phyloP scores from a whole-genome alignment of 108 stramenopile species.

The Pseudonitzschia delicatissima region DNA sequence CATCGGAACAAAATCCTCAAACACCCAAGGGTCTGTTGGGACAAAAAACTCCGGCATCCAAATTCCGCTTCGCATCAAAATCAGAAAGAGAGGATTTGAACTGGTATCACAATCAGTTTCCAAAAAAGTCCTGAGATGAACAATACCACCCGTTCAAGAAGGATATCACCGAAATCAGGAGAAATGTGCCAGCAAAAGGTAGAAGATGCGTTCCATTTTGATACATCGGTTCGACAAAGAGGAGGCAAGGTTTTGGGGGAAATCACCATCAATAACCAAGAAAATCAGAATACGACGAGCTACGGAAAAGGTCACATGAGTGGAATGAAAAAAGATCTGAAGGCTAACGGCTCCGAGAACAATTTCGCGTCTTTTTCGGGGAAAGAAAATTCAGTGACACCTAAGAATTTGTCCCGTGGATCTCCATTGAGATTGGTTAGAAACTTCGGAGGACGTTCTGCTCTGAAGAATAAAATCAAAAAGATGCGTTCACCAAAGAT shows the following conservation, averaged over 20 bases:
- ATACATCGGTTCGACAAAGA: neutral
- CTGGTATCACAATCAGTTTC: slow-evolving; percentile 18
- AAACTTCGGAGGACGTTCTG: slow-evolving; percentile 37
- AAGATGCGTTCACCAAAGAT: slow-evolving; percentile 48
- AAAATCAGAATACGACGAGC: neutral
- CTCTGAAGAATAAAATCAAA: slow-evolving; percentile 30
- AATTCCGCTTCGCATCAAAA: neutral
- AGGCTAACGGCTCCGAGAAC: neutral
- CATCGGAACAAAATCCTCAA: neutral
- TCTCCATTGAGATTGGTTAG: slow-evolving; percentile 25
- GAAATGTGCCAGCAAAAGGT: slow-evolving; percentile 2
- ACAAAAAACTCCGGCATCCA: neutral
- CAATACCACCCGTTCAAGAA: neutral
- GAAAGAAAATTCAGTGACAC: neutral
- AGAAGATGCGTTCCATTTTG: no score
- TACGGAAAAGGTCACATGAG: neutral
- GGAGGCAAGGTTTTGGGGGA: neutral
- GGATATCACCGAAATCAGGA: neutral
- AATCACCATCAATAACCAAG: neutral
- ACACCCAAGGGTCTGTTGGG: neutral
- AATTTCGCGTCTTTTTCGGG: neutral
- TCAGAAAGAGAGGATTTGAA: slow-evolving; percentile 4
- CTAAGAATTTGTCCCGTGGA: slow-evolving; percentile 5
- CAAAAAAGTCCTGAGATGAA: neutral
- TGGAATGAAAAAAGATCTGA: no score